phyloP scores from a whole-genome alignment of 2,329 filamentous ascomycete species.

The Penicillium sclerotigenum region DNA sequence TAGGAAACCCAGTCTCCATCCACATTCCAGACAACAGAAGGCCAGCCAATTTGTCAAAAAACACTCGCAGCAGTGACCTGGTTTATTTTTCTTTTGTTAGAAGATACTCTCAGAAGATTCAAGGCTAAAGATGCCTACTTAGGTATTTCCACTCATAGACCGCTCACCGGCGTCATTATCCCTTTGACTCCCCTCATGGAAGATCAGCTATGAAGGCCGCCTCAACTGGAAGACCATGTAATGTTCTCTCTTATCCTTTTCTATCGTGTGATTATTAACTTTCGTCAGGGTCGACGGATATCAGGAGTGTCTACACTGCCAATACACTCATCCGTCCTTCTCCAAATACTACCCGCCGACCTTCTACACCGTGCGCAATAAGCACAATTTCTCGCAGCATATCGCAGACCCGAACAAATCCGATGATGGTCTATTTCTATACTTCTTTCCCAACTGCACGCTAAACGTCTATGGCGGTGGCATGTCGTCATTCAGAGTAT shows the following conservation, averaged over 20 bases:
- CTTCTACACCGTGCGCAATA: constrained; percentile 55
- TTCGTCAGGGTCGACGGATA: constrained; percentile 52
- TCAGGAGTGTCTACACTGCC: constrained; percentile 58
- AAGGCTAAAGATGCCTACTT: not conserved
- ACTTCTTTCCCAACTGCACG: constrained; percentile 57
- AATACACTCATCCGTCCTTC: constrained; percentile 58
- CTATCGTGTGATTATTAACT: not conserved
- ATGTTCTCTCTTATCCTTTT: not conserved
- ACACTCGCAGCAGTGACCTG: too few relatives aligned
- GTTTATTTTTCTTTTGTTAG: too few relatives aligned
- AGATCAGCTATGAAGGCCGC: constrained; percentile 53
- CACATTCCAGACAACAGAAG: too few relatives aligned
- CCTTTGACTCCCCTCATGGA: too few relatives aligned
- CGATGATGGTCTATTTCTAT: constrained; percentile 55
- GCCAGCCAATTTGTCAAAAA: too few relatives aligned
- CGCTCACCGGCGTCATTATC: too few relatives aligned
- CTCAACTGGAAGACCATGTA: constrained; percentile 62
- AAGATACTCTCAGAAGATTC: too few relatives aligned
- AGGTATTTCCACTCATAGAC: not conserved
- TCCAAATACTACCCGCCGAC: constrained; percentile 54
- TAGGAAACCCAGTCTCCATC: too few relatives aligned
- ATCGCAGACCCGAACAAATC: constrained; percentile 53
- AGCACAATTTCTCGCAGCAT: constrained; percentile 56
- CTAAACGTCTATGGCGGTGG: constrained; percentile 58
- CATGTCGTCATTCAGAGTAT: constrained; percentile 56